Evolutionary conservation across 2,329 filamentous ascomycete genomes (phyloP), one percentile per base, ranked within the genome.

Genomic region (Colletotrichum paranaense): DNA sequence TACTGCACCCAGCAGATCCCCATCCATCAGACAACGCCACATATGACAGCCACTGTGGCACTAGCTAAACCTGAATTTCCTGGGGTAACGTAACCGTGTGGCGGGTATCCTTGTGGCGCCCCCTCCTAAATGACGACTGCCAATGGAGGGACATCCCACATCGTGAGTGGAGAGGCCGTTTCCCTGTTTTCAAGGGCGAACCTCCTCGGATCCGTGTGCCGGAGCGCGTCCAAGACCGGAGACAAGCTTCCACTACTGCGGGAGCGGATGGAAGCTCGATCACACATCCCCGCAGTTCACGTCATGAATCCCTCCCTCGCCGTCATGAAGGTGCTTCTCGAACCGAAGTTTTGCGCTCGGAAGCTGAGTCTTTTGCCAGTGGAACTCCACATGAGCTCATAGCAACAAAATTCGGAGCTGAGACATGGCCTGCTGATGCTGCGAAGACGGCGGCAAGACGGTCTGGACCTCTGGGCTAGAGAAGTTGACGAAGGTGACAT

Each of bases 341-440:
- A 53, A 16, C 42, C 32, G 22, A 14, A 35, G 30, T 52, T 35
- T 28, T 42, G 59, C 42, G 38, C 64, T 68, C 42, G 52, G 46
- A 64, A n/a, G n/a, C 38, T 65, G 32, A n/a, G 68, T 58, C 22
- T 62, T 53, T 19, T 49, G 24, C 70, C 38, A 66, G 19, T 24
- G 16, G 3, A 1, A 55, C 65, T 66, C 73, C 70, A 70, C 66
- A 75, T 74, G 73, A 75, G 73, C 73, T 75, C 73, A 74, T 75
- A 66, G 38, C 46, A 65, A 8, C 49, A 65, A 67, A 73, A 64
- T 57, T 46, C 11, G 52, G 16, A 22, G 19, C 59, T 49, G 32
- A 62, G 55, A 60, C 42, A 52, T 46, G 32, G 35, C 38, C 26
- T 42, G 58, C 49, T 30, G 69, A 63, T 65, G 42, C 16, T 62